Base-by-base conservation (phyloP, 2,329 filamentous ascomycete species). In the Elsinoe fawcettii region DNA sequence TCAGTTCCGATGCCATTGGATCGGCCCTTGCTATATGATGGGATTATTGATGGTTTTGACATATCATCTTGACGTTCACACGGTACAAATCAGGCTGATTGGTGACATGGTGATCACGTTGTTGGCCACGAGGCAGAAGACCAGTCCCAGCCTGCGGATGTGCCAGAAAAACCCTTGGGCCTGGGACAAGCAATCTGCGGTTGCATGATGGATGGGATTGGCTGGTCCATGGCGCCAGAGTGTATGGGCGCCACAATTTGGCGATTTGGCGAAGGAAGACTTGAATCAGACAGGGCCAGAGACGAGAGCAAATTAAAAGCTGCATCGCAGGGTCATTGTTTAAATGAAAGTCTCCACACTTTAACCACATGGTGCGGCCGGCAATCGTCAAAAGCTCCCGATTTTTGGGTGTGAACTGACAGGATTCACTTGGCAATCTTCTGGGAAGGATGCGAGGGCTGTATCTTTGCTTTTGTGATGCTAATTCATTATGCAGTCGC, bases 221-320 rank as follows among this genome's bases (percentile, higher is more conserved):
- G 44, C 22, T 23, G 23, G 44, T 18, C 27, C 44, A 49, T 49
- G 44, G 44, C 25, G 44, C 44, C 44, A 49, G 44, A 49, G 30
- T 23, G 30, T 25, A 37, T 37, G 27, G 18, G 49, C 49, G 49
- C 49, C 49, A 53, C 49, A 53, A 34, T 53, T 20, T 53, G 27
- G n/a, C 44, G 23, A 49, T 30, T 49, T 49, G 23, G 44, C 44
- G 44, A 49, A 30, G 44, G 27, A 32, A 30, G 23, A 49, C 44
- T 23, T 49, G 44, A 51, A 32, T 51, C 46, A 32, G 46, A 34
- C 49, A 39, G 49, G 30, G 49, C 49, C 32, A 53, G 32, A 53
- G 49, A 53, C n/a, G 20, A 25, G 49, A 46, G 49, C 49, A 53
- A 53, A 53, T 53, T 53, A 53, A 53, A 53, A 3, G 32, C 20